Conservation (phyloP, 805 yeast species). For the Grigorovia jiainica region DNA sequence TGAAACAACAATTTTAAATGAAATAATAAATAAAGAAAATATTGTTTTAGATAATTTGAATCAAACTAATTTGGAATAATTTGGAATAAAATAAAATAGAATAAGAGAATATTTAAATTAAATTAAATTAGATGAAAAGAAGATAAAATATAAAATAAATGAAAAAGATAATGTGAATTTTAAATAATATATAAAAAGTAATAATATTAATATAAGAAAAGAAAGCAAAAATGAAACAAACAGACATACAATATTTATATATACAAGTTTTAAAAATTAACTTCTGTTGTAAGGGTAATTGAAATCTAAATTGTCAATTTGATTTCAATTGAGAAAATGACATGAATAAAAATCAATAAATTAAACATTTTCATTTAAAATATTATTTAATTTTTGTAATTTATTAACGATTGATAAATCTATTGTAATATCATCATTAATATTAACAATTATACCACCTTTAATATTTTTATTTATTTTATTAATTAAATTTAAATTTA, state of each 20-base stretch:
- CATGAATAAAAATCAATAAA: constrained; percentile 40
- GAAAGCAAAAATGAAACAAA: neutral
- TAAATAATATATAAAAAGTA: too few relatives aligned
- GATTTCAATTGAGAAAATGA: too few relatives aligned
- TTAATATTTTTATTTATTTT: constrained; percentile 79
- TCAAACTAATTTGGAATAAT: too few relatives aligned
- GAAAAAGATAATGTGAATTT: too few relatives aligned
- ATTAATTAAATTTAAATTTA: constrained; percentile 77
- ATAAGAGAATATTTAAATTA: too few relatives aligned
- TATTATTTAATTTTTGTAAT: constrained; percentile 81
- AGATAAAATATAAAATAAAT: too few relatives aligned
- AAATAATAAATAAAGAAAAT: constrained; percentile 16
- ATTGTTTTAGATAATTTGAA: neutral
- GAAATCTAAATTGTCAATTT: too few relatives aligned
- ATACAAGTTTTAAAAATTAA: too few relatives aligned
- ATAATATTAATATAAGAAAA: too few relatives aligned
- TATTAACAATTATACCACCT: constrained; percentile 94
- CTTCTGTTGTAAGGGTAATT: too few relatives aligned
- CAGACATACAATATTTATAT: neutral
- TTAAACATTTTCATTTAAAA: constrained; percentile 76
- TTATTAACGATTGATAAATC: constrained; percentile 82
- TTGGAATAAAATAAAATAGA: too few relatives aligned
- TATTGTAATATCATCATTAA: constrained; percentile 91
- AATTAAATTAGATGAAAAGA: too few relatives aligned
- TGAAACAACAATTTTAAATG: constrained; percentile 55